Evolutionary conservation across 345 rosid genomes (phyloP).

Genomic region (Triadica sebifera): DNA sequence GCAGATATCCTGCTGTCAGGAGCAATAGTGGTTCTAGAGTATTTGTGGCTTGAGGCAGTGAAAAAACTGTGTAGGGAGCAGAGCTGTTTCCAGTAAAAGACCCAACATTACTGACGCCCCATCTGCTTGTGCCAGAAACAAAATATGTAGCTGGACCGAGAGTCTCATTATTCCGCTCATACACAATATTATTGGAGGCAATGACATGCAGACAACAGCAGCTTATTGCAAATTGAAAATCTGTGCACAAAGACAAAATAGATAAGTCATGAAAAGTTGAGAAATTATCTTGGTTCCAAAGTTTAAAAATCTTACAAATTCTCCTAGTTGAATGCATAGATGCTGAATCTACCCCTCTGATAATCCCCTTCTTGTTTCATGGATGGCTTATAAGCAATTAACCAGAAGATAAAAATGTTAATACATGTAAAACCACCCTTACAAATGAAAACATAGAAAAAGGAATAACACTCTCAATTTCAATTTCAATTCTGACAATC

Average conservation of each 20-base stretch:
- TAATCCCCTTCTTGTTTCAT: no score
- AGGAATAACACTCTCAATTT: no score
- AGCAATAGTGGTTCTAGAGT: constrained; percentile 26
- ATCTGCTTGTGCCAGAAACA: constrained; percentile 37
- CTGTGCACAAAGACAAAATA: constrained; percentile 26
- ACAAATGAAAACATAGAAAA: no score
- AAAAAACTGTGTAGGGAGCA: constrained; percentile 25
- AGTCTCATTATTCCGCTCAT: no score
- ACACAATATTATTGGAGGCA: no score
- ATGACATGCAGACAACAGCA: constrained; percentile 60
- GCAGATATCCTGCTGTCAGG: constrained; percentile 65
- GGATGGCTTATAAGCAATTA: no score
- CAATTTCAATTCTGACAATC: no score
- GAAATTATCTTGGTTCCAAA: background rate
- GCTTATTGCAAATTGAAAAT: constrained; percentile 50
- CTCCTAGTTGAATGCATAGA: background rate
- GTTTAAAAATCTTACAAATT: background rate
- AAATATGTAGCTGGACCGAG: constrained; percentile 53
- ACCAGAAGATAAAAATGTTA: no score
- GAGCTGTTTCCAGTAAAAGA: constrained; percentile 29
- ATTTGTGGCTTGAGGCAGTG: constrained; percentile 28
- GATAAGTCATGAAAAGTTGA: background rate
- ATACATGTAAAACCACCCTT: no score
- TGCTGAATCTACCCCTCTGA: no score
- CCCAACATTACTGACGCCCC: constrained; percentile 53